Base-by-base conservation (phyloP, 306 rosid species). In the Biancaea sappan region DNA sequence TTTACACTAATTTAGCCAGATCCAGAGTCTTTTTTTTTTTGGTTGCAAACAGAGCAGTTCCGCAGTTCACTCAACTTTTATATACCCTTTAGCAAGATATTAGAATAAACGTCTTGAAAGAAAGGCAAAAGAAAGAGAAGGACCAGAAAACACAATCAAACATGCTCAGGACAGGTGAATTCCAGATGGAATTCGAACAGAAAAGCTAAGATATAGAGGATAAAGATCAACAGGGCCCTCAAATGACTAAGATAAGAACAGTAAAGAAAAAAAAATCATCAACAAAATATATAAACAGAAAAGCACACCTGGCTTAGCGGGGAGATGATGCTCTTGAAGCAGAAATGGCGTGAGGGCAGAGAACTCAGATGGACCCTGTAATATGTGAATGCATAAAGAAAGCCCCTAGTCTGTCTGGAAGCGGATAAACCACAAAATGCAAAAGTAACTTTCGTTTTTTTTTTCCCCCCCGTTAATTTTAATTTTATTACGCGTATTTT, bases 291-390 rank as follows among this genome's bases (percentile, higher is more conserved):
- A 40, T 10, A 7, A 13, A 72, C 3, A 40, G 2, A 72, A 24
- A 72, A 70, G 44, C 11, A 69, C 57, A 79, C 65, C 69, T 40
- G 48, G 6, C 31, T 70, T 58, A 2, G 35, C 8, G 57, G 65
- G 29, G 15, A 25, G 71, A 72, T 15, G 50, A 7, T 19, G 53
- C 18, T 48, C 50, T 32, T 4, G 76, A 47, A 61, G 46, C 53
- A 24, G 37, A 32, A 37, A 44, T 22, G 7, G 59, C 22, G 22
- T 11, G 14, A 31, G 54, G n/a, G 12, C 19, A 48, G 53, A 37
- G 60, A 41, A 34, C 5, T 29, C 24, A 50, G 81, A 10, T 13
- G 81, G 38, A 9, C 4, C 12, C 6, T 32, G 35, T 4, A 28
- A 19, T 34, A n/a, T n/a, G n/a, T n/a, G n/a, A n/a, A n/a, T n/a